Evolutionary conservation across 2,329 filamentous ascomycete genomes (phyloP).

Genomic region (Ustulina deusta): DNA sequence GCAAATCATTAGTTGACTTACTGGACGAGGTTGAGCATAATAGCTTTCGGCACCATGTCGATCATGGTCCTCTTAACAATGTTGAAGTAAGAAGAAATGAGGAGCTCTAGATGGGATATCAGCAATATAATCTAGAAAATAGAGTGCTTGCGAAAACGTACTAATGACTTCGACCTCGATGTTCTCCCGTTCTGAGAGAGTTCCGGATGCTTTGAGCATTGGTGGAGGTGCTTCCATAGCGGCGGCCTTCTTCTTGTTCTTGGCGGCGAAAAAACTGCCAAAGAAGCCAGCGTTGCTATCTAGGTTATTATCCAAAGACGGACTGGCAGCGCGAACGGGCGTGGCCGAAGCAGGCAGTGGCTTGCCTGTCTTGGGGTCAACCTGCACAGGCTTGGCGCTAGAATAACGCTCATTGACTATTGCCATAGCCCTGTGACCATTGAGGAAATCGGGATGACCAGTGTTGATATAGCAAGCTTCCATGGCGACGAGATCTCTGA

Average conservation of each 20-base stretch:
- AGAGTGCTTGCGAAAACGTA: slow-evolving; percentile 62
- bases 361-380: slow-evolving; percentile 99
- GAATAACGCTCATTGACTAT: slow-evolving; percentile 95
- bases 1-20: slow-evolving; percentile 63
- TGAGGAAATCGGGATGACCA: slow-evolving; percentile 96
- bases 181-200: slow-evolving; percentile 90
- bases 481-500: slow-evolving; percentile 92
- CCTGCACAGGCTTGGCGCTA: slow-evolving; percentile 85
- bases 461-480: slow-evolving; percentile 99
- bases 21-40: slow-evolving; percentile 97
- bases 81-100: slow-evolving; percentile 97
- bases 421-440: slow-evolving; percentile 96
- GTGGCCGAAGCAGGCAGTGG: slow-evolving; percentile 75
- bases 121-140: slow-evolving; percentile 32
- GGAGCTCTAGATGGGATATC: slow-evolving; percentile 72
- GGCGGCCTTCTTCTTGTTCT: slow-evolving; percentile 99
- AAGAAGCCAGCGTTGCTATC: slow-evolving; percentile 84
- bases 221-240: slow-evolving; percentile 97
- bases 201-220: slow-evolving; percentile 93
- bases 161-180: slow-evolving; percentile 99
- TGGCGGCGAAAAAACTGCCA: slow-evolving; percentile 97
- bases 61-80: slow-evolving; percentile 99
- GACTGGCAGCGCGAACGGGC: slow-evolving; percentile 80
- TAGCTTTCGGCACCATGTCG: slow-evolving; percentile 99
- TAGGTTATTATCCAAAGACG: slow-evolving; percentile 68